These are phyloP conservation scores for Furculomyces boomerangus DNA, from an alignment of 371 early-diverging fungal genomes.

Conservation along the genomic window DNA sequence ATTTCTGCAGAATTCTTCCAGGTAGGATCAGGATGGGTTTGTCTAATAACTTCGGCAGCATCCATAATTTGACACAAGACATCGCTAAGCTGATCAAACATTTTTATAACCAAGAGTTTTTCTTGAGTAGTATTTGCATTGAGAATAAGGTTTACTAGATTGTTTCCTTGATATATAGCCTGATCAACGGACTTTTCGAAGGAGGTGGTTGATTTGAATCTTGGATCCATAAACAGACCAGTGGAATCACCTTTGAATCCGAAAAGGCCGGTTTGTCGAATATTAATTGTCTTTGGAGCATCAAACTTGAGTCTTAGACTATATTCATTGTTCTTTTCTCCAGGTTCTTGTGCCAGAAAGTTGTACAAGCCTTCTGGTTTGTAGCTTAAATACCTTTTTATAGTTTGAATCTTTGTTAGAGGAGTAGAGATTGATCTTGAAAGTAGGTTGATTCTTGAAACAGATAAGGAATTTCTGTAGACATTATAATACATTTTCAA, in stretches of 20 bases:
- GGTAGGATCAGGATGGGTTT: constrained; percentile 59
- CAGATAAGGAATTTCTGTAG: too few relatives aligned
- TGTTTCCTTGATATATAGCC: constrained; percentile 13
- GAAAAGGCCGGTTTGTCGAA: neutral
- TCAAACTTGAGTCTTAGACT: neutral
- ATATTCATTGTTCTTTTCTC: neutral
- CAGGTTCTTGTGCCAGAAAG: neutral
- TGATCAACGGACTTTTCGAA: constrained; percentile 13
- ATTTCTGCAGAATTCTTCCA: constrained; percentile 60
- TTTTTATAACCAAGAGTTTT: constrained; percentile 51
- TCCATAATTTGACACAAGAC: constrained; percentile 81
- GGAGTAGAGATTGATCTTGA: too few relatives aligned
- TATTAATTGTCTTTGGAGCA: neutral
- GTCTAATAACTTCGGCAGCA: constrained; percentile 78
- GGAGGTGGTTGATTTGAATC: constrained; percentile 19
- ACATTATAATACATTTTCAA: too few relatives aligned
- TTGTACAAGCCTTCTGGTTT: neutral
- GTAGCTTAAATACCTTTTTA: too few relatives aligned
- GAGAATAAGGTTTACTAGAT: constrained; percentile 17
- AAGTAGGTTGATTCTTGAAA: too few relatives aligned
- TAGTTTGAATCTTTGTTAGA: too few relatives aligned
- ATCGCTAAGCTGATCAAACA: constrained; percentile 79
- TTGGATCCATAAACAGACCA: constrained; percentile 20
- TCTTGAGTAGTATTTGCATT: constrained; percentile 18
- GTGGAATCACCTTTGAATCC: neutral